Base-by-base conservation (phyloP, 768 basidiomycete genomes). In the Trametes cinnabarina region DNA sequence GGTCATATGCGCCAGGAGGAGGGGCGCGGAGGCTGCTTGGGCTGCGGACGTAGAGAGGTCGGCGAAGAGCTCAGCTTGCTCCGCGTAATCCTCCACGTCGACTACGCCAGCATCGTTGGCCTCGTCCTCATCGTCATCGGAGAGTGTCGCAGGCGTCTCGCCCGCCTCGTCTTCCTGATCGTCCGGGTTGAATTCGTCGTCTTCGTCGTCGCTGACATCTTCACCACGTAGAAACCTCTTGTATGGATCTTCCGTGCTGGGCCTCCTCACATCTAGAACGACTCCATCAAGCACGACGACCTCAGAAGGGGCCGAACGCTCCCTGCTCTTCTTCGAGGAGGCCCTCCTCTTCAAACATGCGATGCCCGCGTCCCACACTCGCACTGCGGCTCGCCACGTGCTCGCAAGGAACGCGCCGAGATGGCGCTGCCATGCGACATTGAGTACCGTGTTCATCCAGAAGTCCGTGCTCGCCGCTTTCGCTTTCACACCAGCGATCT, bases 141-240 rank as follows among this genome's bases (percentile, higher is more conserved):
- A 47, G 20, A 25, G 20, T 23, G 47, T 47, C 22, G 61, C 25
- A 7, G 42, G 47, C 19, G 58, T 25, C 42, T 32, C 35, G 32
- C 32, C 19, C n/a, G 41, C 10, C 15, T 15, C 37, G n/a, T 39
- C 37, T 4, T 8, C 37, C 9, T 39, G 17, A 8, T 41, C 56
- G 8, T 55, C 58, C 1, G 67, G 71, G 19, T 58, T 58, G 53
- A 68, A 76, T 2, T 77, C 78, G 15, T 75, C 76, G 15, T 77
- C 77, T 50, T 80, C 79, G 47, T 81, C 80, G 55, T 82, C 82
- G 56, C 73, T 76, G 17, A 83, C 65, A 6, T 66, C 73, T 51
- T 88, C 86, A 11, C 85, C 88, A 15, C 79, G 74, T 59, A 88
- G 71, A 63, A 90, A 89, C 30, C 80, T 74, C 57, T 72, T 69